phyloP scores from a whole-genome alignment of 768 basidiomycete genomes.

The Postia placenta region DNA sequence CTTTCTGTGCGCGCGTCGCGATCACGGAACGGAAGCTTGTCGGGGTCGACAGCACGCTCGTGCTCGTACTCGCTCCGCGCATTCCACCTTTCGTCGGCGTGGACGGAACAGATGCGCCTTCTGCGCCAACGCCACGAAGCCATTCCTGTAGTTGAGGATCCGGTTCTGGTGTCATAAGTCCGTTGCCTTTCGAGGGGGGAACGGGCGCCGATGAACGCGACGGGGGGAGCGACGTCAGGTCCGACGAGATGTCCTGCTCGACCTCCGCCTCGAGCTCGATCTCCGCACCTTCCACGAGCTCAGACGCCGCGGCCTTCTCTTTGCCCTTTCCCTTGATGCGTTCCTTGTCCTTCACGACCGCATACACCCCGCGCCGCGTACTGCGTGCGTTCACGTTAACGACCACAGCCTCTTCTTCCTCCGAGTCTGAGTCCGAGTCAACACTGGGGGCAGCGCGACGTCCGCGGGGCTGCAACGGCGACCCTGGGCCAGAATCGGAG shows the following conservation, averaged over 20 bases:
- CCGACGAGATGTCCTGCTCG: constrained; percentile 42
- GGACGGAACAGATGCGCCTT: neutral
- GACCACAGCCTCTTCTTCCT: constrained; percentile 26
- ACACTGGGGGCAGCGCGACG: constrained; percentile 37
- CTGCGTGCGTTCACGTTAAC: constrained; percentile 74
- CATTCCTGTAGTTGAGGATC: neutral
- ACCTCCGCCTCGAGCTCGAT: constrained; percentile 34
- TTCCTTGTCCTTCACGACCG: constrained; percentile 44
- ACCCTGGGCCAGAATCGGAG: constrained; percentile 25
- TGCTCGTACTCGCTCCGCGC: neutral
- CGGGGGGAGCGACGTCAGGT: constrained; percentile 41
- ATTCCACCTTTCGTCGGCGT: neutral
- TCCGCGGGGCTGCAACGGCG: constrained; percentile 35
- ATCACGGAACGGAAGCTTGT: constrained; percentile 48
- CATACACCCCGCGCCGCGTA: constrained; percentile 79
- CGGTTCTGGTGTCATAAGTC: constrained; percentile 23
- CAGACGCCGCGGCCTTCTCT: constrained; percentile 50
- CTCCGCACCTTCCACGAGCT: neutral
- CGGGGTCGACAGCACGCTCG: constrained; percentile 2
- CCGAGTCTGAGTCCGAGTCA: constrained; percentile 18
- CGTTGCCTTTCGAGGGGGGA: constrained; percentile 13
- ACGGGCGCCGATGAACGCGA: constrained; percentile 19
- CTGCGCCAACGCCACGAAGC: neutral
- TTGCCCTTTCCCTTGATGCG: constrained; percentile 52
- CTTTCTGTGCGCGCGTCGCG: constrained; percentile 52